These are phyloP conservation scores for Tulasnella sp. DNA, from an alignment of 768 basidiomycete genomes.

Conservation along the genomic window DNA sequence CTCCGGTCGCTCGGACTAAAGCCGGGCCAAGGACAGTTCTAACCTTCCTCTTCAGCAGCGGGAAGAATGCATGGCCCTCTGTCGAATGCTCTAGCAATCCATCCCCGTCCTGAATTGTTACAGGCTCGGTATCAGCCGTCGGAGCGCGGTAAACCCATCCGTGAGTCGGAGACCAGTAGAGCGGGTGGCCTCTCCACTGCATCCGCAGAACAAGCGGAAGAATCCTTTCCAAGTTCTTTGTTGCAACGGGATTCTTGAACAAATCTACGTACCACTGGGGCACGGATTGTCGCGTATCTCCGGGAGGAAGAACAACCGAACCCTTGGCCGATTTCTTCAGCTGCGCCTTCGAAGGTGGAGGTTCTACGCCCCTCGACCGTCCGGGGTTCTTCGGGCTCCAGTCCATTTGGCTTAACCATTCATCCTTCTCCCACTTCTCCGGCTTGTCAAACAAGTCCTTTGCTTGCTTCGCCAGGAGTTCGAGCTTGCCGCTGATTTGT, in stretches of 20 bases:
- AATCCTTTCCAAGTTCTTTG: slow-evolving; percentile 41
- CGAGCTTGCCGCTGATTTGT: slow-evolving; percentile 52
- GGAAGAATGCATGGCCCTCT: neutral
- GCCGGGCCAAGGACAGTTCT: neutral
- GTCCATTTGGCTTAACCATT: slow-evolving; percentile 85
- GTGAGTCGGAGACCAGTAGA: slow-evolving; percentile 46
- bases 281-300: slow-evolving; percentile 24
- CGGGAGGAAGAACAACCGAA: neutral
- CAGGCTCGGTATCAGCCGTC: neutral
- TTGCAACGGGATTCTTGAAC: slow-evolving; percentile 37
- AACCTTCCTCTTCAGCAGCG: neutral
- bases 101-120: neutral
- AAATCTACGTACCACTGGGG: slow-evolving; percentile 56
- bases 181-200: slow-evolving; percentile 51
- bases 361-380: slow-evolving; percentile 53
- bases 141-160: slow-evolving; percentile 45
- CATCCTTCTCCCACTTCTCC: slow-evolving; percentile 58
- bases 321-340: slow-evolving; percentile 7
- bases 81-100: neutral
- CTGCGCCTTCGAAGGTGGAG: slow-evolving; percentile 26
- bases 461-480: slow-evolving; percentile 57
- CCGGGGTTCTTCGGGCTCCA: slow-evolving; percentile 84
- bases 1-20: neutral
- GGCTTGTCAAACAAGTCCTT: slow-evolving; percentile 41
- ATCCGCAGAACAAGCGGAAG: slow-evolving; percentile 63